Evolutionary conservation across 208 protist genomes (phyloP), one percentile per base, ranked within the genome.

Genomic region (Novymonas esmeraldas): DNA sequence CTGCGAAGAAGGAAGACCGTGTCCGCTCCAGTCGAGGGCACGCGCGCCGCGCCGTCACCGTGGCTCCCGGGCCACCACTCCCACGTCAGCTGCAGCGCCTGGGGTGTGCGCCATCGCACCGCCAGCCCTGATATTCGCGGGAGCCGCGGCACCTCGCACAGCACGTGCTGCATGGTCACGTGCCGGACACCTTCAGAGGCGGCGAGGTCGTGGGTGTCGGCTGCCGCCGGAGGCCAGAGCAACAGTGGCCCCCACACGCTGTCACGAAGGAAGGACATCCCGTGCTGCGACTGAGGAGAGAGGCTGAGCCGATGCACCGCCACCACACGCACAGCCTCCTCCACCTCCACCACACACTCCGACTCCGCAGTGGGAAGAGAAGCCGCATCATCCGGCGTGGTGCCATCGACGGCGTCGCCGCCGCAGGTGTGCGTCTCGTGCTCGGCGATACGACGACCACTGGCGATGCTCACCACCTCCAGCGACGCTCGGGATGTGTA

Each of bases 1-100:
- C n/a, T n/a, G n/a, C 44, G 10, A 48, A 48, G 4, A 48, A n/a
- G 18, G 10, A 48, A n/a, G 44, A 26, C 4, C 44, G 18, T 48
- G 44, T 13, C 44, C 22, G 44, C 7, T 48, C 44, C 18, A 20
- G 44, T 20, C 18, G 22, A 26, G 44, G 7, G 44, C 7, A 13
- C 44, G 18, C 22, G n/a, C n/a, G n/a, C n/a, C n/a, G n/a, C n/a
- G n/a, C n/a, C n/a, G n/a, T n/a, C n/a, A n/a, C n/a, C n/a, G n/a
- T n/a, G n/a, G 18, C 34, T 0, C 3, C 52, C 52, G 2, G 62
- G 39, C 48, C 50, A 59, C 62, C 62, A 68, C 28, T 36, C 49
- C 62, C 62, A 68, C 5, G 45, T 59, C 18, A 68, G 62, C 62
- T 59, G 62, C 28, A 68, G 26, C 0, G 62, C 57, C 11, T 68